A percentile compares a stretch with the other conserved stretches of the same genome.
Conservation (phyloP, 2,329 filamentous ascomycete species). For the Hypoxylon rubiginosum region DNA sequence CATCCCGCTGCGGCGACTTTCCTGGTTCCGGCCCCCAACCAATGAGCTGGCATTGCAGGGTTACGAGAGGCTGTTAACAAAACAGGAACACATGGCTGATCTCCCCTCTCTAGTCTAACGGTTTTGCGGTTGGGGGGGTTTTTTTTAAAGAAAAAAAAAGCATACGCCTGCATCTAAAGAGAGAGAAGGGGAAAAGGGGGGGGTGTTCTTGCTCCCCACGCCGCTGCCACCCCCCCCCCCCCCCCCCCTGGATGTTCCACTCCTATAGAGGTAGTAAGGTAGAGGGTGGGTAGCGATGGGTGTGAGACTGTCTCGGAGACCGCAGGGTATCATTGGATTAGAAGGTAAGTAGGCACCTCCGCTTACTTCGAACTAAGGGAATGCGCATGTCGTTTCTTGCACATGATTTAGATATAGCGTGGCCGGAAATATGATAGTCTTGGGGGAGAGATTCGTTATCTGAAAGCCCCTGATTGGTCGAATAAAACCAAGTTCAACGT, state of each 20-base stretch:
- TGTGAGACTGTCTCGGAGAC: conserved; percentile 34
- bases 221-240: too few relatives aligned
- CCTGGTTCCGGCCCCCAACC: conserved; percentile 45
- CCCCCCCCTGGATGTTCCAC: conserved; percentile 28
- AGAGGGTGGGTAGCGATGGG: conserved; percentile 38
- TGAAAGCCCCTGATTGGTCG: conserved; percentile 34
- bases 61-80: conserved; percentile 51
- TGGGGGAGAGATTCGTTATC: conserved; percentile 26
- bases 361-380: conserved; percentile 44
- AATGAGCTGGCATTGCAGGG: conserved; percentile 46
- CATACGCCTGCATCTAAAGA: conserved; percentile 33
- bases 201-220: conserved; percentile 36
- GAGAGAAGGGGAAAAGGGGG: conserved; percentile 19
- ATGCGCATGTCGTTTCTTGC: conserved; percentile 49
- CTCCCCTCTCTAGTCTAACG: conserved; percentile 37
- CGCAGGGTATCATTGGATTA: conserved; percentile 45
- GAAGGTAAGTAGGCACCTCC: conserved; percentile 42
- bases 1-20: conserved; percentile 46
- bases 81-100: conserved; percentile 47
- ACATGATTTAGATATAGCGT: conserved; percentile 50
- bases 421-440: conserved; percentile 40
- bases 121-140: conserved; percentile 32
- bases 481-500: conserved; percentile 34
- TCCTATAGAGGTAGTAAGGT: conserved; percentile 9
- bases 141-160: too few relatives aligned